Percentiles rank a stretch among this genome's conserved stretches.
phyloP scores from a whole-genome alignment of 2,329 filamentous ascomycete species.

The Penicillium occitanis region DNA sequence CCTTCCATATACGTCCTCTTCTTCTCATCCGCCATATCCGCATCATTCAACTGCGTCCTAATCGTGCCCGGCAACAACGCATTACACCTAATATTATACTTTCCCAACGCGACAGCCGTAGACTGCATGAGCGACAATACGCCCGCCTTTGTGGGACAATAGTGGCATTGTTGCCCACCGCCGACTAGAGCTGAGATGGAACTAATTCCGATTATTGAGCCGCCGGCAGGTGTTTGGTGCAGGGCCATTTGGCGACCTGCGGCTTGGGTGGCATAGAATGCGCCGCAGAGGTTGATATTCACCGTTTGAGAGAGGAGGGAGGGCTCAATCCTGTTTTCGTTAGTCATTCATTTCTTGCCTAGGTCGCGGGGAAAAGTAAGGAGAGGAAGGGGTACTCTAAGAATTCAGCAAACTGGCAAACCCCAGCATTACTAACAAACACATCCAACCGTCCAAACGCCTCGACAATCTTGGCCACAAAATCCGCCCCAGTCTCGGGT shows the following conservation, averaged over 20 bases:
- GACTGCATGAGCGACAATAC: slow-evolving; percentile 80
- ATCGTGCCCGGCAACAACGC: slow-evolving; percentile 81
- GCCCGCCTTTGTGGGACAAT: slow-evolving; percentile 86
- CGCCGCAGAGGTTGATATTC: slow-evolving; percentile 77
- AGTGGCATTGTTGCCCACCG: slow-evolving; percentile 76
- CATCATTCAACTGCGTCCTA: slow-evolving; percentile 78
- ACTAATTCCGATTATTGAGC: slow-evolving; percentile 64
- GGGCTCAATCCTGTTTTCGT: slow-evolving; percentile 58
- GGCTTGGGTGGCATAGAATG: slow-evolving; percentile 85
- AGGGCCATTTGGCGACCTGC: slow-evolving; percentile 82
- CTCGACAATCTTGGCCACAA: slow-evolving; percentile 66
- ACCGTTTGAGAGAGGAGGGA: slow-evolving; percentile 71
- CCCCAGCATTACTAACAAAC: slow-evolving; percentile 84
- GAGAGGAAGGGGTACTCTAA: slow-evolving; percentile 56
- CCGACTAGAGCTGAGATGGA: slow-evolving; percentile 53
- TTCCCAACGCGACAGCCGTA: slow-evolving; percentile 73
- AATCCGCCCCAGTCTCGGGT: slow-evolving; percentile 65
- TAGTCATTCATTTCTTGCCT: not conserved
- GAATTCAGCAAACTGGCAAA: slow-evolving; percentile 87
- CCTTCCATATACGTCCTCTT: slow-evolving; percentile 79
- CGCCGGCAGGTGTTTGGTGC: slow-evolving; percentile 65
- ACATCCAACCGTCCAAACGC: slow-evolving; percentile 62
- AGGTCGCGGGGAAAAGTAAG: not conserved
- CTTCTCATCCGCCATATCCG: slow-evolving; percentile 69
- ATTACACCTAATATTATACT: slow-evolving; percentile 76